These are phyloP conservation scores for Trypanosoma melophagium DNA, from an alignment of 208 protist species.

Conservation along the genomic window DNA sequence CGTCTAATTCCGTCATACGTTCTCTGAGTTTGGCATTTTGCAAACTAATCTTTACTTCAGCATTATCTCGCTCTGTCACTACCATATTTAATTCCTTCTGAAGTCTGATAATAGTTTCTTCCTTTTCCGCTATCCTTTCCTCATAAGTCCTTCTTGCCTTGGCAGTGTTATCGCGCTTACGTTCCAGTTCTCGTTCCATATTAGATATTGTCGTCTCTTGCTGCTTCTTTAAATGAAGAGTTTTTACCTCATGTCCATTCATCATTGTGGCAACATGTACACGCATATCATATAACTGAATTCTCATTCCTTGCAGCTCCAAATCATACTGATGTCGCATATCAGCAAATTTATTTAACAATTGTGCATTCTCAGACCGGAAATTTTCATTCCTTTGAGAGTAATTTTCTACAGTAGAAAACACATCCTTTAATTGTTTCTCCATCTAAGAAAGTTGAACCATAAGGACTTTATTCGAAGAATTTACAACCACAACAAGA, in stretches of 20 bases:
- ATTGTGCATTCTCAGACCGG: constrained; percentile 12
- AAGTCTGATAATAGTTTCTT: neutral
- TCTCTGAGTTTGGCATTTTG: neutral
- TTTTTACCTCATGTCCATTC: constrained; percentile 20
- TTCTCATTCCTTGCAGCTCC: constrained; percentile 28
- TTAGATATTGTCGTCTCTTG: constrained; percentile 1
- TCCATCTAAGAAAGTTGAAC: constrained; percentile 13
- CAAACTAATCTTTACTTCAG: neutral
- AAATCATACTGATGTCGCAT: constrained; percentile 25
- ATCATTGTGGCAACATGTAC: constrained; percentile 4
- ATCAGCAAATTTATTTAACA: constrained; percentile 11
- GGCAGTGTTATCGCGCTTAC: neutral
- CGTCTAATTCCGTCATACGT: constrained; percentile 19
- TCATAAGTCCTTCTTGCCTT: neutral
- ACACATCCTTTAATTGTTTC: constrained; percentile 14
- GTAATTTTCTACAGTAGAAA: constrained; percentile 4
- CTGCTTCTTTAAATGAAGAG: constrained; percentile 16
- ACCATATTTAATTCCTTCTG: neutral
- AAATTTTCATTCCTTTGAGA: constrained; percentile 19
- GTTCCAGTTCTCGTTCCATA: constrained; percentile 3
- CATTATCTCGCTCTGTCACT: constrained; percentile 4
- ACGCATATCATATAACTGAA: constrained; percentile 26
- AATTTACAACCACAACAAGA: constrained; percentile 1
- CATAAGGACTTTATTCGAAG: constrained; percentile 7
- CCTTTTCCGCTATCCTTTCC: neutral